Conservation (phyloP, 805 yeast genomes). For the Candida patagonica region DNA sequence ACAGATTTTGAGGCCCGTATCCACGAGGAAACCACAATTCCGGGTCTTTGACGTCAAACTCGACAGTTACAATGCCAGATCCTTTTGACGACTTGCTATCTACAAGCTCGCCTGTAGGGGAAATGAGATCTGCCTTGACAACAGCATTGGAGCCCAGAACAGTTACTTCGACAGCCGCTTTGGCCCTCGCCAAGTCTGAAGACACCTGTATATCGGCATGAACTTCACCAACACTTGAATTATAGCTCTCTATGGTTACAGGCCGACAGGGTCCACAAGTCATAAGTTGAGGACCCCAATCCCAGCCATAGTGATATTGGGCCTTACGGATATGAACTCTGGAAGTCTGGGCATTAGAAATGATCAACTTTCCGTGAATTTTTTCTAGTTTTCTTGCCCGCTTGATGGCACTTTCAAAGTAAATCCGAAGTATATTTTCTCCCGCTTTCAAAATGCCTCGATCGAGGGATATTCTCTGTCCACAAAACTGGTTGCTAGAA, state of each 20-base stretch:
- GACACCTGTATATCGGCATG: constrained; percentile 14
- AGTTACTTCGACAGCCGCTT: constrained; percentile 7
- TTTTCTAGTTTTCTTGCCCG: constrained; percentile 30
- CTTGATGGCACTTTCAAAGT: constrained; percentile 21
- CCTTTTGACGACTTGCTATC: not conserved
- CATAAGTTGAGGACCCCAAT: constrained; percentile 41
- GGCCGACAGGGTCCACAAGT: constrained; percentile 39
- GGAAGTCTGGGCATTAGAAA: constrained; percentile 37
- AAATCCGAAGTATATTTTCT: constrained; percentile 8
- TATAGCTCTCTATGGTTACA: constrained; percentile 24
- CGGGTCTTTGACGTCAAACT: constrained; percentile 22
- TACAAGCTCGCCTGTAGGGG: constrained; percentile 10
- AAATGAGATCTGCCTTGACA: constrained; percentile 6
- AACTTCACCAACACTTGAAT: constrained; percentile 17
- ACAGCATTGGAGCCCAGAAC: constrained; percentile 3
- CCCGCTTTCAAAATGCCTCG: constrained; percentile 7
- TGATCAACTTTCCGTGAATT: constrained; percentile 23
- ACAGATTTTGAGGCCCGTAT: constrained; percentile 31
- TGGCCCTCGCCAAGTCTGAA: constrained; percentile 9
- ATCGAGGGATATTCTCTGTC: constrained; percentile 26
- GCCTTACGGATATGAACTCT: constrained; percentile 42
- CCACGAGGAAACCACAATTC: constrained; percentile 35
- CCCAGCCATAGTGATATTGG: constrained; percentile 51
- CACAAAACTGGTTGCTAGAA: constrained; percentile 36
- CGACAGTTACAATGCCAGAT: not conserved